Evolutionary conservation across 129 eudicot species (phyloP), one percentile per base, ranked within the genome.

Genomic region (Apium graveolens): DNA sequence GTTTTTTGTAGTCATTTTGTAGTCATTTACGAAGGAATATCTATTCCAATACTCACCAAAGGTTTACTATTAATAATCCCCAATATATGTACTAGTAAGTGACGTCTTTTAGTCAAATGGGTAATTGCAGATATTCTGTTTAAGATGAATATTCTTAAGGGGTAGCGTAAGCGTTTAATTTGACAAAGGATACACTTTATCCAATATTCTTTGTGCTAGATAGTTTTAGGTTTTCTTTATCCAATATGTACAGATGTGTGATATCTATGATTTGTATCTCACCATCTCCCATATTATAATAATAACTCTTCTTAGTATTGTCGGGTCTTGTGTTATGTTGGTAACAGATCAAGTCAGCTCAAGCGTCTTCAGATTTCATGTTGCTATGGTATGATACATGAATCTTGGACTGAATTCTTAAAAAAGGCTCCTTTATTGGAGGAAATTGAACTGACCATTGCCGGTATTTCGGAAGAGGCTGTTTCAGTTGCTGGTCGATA

Each of bases 341-440:
- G 42, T 29, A 38, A 60, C 82, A 82, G 85, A 18, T 72, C 85
- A 13, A 73, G 78, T 51, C 78, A 73, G 73, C 82, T 82, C 14
- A 82, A 49, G 34, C 76, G 73, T 38, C 79, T 82, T 17, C 68
- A 70, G 78, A 38, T 82, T 20, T 44, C 35, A 3, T 55, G 51
- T 38, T 73, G 73, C 49, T 32, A 43, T 44, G 32, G 70, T 14
- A 18, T 11, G 42, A 21, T 71, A 27, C 17, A 74, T 57, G 79
- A 73, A 27, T 73, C 32, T 31, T 68, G 79, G 70, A 82, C 11
- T 72, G 79, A 73, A 44, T 78, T 78, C 0, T 35, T 78, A 21
- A 68, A 82, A 73, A 82, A 32, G 29, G 41, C 74, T 20, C 78
- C 82, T 11, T 41, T 80, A 12, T 65, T 84, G 32, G 84, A 84